These are phyloP conservation scores for Pleurotus tuber-regium DNA, from an alignment of 768 basidiomycete species.

Conservation along the genomic window DNA sequence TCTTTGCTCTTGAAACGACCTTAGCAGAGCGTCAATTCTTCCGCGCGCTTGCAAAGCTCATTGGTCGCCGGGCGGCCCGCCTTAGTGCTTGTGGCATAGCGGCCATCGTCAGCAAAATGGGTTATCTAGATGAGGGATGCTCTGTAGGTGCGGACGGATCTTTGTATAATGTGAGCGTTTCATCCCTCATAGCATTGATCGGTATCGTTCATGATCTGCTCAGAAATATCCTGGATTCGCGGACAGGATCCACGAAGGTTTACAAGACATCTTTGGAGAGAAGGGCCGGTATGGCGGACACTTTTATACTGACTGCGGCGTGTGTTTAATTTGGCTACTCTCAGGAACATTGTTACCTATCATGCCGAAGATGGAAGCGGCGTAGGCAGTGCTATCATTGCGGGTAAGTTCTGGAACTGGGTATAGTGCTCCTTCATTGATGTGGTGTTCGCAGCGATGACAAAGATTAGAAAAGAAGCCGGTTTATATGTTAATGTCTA, in stretches of 20 bases:
- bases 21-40: conserved; percentile 97
- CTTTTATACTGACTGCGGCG: background rate
- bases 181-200: background rate
- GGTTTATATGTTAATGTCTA: conserved; percentile 55
- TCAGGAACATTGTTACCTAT: conserved; percentile 69
- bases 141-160: conserved; percentile 90
- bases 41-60: conserved; percentile 86
- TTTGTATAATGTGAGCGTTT: conserved; percentile 79
- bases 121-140: conserved; percentile 88
- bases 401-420: conserved; percentile 46
- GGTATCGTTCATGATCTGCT: background rate
- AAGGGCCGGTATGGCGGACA: conserved; percentile 72
- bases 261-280: conserved; percentile 94
- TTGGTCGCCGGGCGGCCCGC: conserved; percentile 86
- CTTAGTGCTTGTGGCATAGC: conserved; percentile 95
- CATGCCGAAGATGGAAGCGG: conserved; percentile 92
- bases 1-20: conserved; percentile 95
- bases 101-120: conserved; percentile 93
- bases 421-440: background rate
- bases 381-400: conserved; percentile 96
- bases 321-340: background rate
- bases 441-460: conserved; percentile 66
- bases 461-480: conserved; percentile 72
- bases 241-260: conserved; percentile 87
- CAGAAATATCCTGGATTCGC: conserved; percentile 98